Conservation (phyloP, 352 stramenopile genomes). For the Pythium pectinolyticum region DNA sequence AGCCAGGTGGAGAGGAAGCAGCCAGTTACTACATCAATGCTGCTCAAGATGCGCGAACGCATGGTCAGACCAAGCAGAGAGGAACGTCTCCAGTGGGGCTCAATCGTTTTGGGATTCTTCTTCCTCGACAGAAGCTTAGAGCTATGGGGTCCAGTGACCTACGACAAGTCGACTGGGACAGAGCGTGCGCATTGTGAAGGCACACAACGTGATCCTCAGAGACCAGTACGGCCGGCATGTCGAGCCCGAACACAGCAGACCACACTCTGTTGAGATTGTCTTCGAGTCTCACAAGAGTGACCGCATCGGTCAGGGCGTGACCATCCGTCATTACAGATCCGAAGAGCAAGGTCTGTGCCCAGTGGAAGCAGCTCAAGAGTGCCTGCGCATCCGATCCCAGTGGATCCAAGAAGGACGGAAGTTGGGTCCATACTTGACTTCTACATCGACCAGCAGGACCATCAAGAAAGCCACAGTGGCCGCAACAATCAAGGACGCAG, state of each 20-base stretch:
- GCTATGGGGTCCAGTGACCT: slow-evolving; percentile 12
- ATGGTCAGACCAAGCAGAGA: not conserved
- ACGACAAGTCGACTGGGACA: not conserved
- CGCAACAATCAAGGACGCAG: slow-evolving; percentile 22
- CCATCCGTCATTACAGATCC: slow-evolving; percentile 18
- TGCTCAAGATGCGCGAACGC: slow-evolving; percentile 18
- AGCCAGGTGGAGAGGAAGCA: slow-evolving; percentile 29
- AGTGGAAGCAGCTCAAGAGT: slow-evolving; percentile 14
- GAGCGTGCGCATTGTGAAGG: slow-evolving; percentile 5
- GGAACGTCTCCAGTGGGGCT: slow-evolving; percentile 13
- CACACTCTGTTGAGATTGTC: not conserved
- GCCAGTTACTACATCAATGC: slow-evolving; percentile 34
- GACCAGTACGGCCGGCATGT: not conserved
- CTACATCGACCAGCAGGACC: not conserved
- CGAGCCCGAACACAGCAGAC: not conserved
- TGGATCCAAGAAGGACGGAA: slow-evolving; percentile 3
- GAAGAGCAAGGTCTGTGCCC: slow-evolving; percentile 8
- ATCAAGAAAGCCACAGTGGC: slow-evolving; percentile 24
- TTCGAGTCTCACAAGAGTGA: slow-evolving; percentile 14
- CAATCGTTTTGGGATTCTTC: slow-evolving; percentile 26
- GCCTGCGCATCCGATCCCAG: slow-evolving; percentile 1
- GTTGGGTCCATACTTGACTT: slow-evolving; percentile 17
- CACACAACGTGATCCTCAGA: slow-evolving; percentile 7
- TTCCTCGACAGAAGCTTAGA: slow-evolving; percentile 28
- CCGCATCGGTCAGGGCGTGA: not conserved